Conservation (phyloP, 192 early-diverging fungal species). For the Podila horticola region DNA sequence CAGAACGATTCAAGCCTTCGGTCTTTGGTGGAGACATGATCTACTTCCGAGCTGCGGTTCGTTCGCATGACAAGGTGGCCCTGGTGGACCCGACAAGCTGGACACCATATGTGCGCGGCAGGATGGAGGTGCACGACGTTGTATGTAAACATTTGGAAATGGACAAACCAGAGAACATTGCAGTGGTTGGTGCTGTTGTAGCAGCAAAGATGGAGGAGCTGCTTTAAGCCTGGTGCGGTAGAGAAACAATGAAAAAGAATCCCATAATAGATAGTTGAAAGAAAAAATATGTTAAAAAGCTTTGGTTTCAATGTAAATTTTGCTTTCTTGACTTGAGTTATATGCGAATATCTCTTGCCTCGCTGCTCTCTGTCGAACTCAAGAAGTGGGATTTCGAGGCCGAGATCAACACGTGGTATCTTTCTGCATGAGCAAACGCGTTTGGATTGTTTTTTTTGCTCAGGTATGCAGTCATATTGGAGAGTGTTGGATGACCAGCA, state of each 20-base stretch:
- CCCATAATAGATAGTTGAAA: too few relatives aligned
- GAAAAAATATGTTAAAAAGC: too few relatives aligned
- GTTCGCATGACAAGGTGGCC: conserved; percentile 1
- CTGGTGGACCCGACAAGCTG: conserved; percentile 5
- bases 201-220: conserved; percentile 3
- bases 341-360: too few relatives aligned
- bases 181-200: conserved; percentile 6
- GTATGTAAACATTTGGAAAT: conserved; percentile 4
- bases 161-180: conserved; percentile 4
- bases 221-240: neutral
- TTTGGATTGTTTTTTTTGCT: too few relatives aligned
- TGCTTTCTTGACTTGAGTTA: too few relatives aligned
- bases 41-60: conserved; percentile 1
- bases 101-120: conserved; percentile 4
- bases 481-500: too few relatives aligned
- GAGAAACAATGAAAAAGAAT: neutral
- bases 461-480: too few relatives aligned
- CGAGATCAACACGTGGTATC: too few relatives aligned
- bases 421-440: too few relatives aligned
- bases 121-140: conserved; percentile 3
- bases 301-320: neutral
- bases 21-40: conserved; percentile 5
- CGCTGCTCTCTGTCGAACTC: too few relatives aligned
- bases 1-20: conserved; percentile 5
- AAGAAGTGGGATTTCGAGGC: too few relatives aligned